Percentiles rank a stretch among this genome's conserved stretches.
Evolutionary conservation across 495 filamentous ascomycete species (phyloP).

Genomic region (Penicillium fimorum): DNA sequence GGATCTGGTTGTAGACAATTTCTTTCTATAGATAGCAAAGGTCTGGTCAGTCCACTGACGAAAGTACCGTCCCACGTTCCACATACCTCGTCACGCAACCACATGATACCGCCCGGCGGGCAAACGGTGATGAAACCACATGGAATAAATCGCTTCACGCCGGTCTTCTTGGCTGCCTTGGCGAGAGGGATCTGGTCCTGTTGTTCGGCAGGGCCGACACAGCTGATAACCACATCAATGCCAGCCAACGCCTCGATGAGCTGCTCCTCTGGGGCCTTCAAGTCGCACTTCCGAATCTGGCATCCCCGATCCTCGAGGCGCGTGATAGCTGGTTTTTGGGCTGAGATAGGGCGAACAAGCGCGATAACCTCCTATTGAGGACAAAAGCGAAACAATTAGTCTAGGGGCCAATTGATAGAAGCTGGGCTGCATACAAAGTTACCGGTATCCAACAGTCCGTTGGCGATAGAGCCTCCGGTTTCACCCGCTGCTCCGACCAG

Average conservation of each 20-base stretch:
- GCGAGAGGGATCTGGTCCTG: slow-evolving; percentile 53
- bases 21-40: slow-evolving; percentile 45
- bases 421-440: slow-evolving; percentile 35
- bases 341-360: slow-evolving; percentile 49
- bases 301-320: slow-evolving; percentile 47
- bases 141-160: slow-evolving; percentile 58
- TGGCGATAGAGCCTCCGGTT: slow-evolving; percentile 51
- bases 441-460: slow-evolving; percentile 42
- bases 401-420: neutral
- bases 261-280: slow-evolving; percentile 45
- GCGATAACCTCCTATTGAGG: slow-evolving; percentile 46
- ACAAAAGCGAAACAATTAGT: slow-evolving; percentile 6
- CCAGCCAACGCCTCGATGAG: slow-evolving; percentile 47
- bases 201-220: slow-evolving; percentile 45
- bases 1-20: slow-evolving; percentile 54
- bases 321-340: slow-evolving; percentile 45
- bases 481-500: slow-evolving; percentile 49
- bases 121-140: slow-evolving; percentile 53
- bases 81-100: slow-evolving; percentile 46
- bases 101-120: slow-evolving; percentile 48
- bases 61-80: neutral
- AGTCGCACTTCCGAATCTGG: slow-evolving; percentile 46
- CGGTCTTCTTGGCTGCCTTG: slow-evolving; percentile 54
- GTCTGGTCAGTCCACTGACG: slow-evolving; percentile 12
- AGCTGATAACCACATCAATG: slow-evolving; percentile 55